phyloP scores from a whole-genome alignment of 2,329 filamentous ascomycete genomes.

The Aureobasidium leucospermi region DNA sequence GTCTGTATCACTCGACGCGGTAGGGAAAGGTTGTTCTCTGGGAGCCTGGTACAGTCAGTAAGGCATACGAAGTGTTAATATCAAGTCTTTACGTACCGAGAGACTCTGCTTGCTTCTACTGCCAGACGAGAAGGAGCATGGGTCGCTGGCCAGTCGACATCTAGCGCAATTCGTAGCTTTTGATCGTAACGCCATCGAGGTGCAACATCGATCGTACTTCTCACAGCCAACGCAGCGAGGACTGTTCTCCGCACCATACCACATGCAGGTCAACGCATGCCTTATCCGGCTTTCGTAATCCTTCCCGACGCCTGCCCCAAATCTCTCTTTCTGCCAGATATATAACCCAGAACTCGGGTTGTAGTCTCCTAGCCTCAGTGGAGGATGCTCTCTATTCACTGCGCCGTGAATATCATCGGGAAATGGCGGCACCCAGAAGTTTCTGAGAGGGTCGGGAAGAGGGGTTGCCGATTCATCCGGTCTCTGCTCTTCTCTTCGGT shows the following conservation, averaged over 20 bases:
- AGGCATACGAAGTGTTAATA: too few species aligned
- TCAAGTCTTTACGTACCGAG: not conserved
- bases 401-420: not conserved
- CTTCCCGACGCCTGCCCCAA: too few species aligned
- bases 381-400: not conserved
- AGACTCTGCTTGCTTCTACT: not conserved
- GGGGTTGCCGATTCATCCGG: not conserved
- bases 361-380: not conserved
- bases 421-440: not conserved
- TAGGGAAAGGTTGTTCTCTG: too few species aligned
- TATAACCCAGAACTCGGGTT: not conserved
- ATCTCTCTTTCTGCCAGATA: not conserved
- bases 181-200: not conserved
- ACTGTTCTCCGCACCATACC: not conserved
- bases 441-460: not conserved
- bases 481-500: too few species aligned
- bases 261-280: not conserved
- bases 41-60: too few species aligned
- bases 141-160: not conserved
- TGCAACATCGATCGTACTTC: not conserved
- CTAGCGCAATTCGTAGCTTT: not conserved
- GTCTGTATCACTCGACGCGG: too few species aligned
- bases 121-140: not conserved
- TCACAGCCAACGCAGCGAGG: not conserved
- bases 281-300: not conserved